Evolutionary conservation across 176 grass and related monocot genomes (phyloP), one percentile per base, ranked within the genome.

Genomic region (Cenchrus purpureus): DNA sequence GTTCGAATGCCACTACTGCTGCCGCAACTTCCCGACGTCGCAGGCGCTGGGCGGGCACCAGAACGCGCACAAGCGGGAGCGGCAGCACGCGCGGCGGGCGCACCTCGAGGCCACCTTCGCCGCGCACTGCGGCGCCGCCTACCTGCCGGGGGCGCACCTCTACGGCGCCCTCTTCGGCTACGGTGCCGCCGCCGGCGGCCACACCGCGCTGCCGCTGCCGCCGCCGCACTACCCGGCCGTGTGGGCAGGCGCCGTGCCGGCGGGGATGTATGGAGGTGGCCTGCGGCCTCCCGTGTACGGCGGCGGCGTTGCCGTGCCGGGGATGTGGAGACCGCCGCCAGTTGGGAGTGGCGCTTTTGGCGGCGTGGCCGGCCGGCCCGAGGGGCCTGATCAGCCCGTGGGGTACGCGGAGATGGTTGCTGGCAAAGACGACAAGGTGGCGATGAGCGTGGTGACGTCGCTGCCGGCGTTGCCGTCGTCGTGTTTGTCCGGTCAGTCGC

Each of bases 1-100:
- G 84, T 99, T 99, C 87, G 94, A 94, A 88, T 99, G 97, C 80
- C 97, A 96, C 84, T 99, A 99, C 89, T 99, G 97, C 83, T 96
- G 82, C 86, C 97, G 97, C 82, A 90, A 96, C 86, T 99, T 99
- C 87, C 94, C 97, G 53, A 99, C 97, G 37, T 95, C 93, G 78
- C 97, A 99, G 83, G 97, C 94, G 20, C 90, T 99, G 43, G 97
- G 97, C 6, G 97, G 97, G 0, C 97, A 99, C 86, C 97, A 99
- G 85, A 99, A 99, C 83, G 97, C 97, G 73, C 97, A 99, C 91
- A 99, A 99, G 91, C 91, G 97, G 46, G 97, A 99, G 90, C 87
- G 97, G 17, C 97, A 96, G 85, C 87, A 99, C 84, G 97, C 97
- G n/a, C 94, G 92, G 53, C 71, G 97, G 31, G 91, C 79, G 0